Evolutionary conservation across 352 stramenopile species (phyloP), one percentile per base, ranked within the genome.

Genomic region (Pythium vanterpoolii): DNA sequence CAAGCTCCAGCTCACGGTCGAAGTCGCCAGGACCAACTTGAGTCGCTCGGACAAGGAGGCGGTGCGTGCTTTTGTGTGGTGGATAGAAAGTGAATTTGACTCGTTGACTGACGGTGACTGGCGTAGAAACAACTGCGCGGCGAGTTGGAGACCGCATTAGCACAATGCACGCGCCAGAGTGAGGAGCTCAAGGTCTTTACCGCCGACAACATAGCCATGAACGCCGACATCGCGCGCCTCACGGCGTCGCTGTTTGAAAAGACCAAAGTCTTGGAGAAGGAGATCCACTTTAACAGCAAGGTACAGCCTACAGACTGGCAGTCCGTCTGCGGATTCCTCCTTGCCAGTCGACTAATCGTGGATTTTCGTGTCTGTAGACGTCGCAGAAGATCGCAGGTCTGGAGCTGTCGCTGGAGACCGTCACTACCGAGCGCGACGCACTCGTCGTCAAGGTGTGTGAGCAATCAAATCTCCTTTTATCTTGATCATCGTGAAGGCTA

Each of bases 241-340:
- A 85, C 77, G 13, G 63, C 80, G 21, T 58, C 77, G 56, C 61
- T 90, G 7, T 87, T 90, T 45, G 79, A 91, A 33, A 89, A 91
- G 55, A 89, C 77, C 0, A 87, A 83, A 31, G 79, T 77, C 8
- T 91, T 76, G 77, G 77, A 91, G 59, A 72, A 79, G 23, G 79
- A 89, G 33, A 76, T 87, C 46, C 74, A 16, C 23, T 62, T 56
- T 5, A 92, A 83, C 53, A 60, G 80, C 18, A 77, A 60, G 65
- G 77, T 86, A 36, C 9, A 4, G 5, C 3, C n/a, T 26, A 19
- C 6, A 1, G 1, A 28, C 5, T 46, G 40, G 1, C 9, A n/a
- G 19, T 13, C 34, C 34, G 34, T 21, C 14, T 18, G 19, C 18
- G 19, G 4, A 18, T 18, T 38, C 34, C 19, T 42, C 13, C 18